Base-by-base conservation (phyloP, 768 basidiomycete species). In the Suillus variegatus region DNA sequence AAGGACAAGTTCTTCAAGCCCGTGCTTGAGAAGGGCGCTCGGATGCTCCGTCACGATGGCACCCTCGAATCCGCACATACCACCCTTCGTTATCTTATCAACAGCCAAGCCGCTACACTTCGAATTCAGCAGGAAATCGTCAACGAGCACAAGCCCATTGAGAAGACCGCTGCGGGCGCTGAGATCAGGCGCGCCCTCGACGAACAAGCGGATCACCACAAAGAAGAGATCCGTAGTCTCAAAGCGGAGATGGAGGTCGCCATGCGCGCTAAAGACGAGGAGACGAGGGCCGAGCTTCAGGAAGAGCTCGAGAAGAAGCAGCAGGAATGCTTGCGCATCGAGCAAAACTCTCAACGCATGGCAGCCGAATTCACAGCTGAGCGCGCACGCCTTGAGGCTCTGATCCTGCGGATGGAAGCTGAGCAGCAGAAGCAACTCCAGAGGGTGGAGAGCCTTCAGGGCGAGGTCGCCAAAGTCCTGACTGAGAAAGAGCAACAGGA, bases 91-190 rank as follows among this genome's bases (percentile, higher is more conserved):
- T 75, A 77, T 40, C 71, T 88, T 65, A 67, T 84, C 18, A 72
- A 75, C 35, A 79, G 75, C 8, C 72, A 74, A 35, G 81, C 86
- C 0, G 68, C 79, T 3, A 76, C 82, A 2, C 76, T 88, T 4
- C 79, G 78, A 28, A 86, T 89, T 60, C 88, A 88, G 67, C 74
- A 77, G 35, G 87, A 89, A 70, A 75, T 88, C 16, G 84, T 88
- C 6, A 82, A 82, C 64, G 76, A 83, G 67, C 77, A 76, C 40
- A 81, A 81, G 60, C 77, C 81, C 49, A 80, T 88, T 18, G 76
- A 81, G 2, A 77, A 87, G 60, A 88, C 88, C 2, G 74, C 77
- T 4, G 88, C 87, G 1, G 86, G 86, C 1, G 77, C 74, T 18
- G 87, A 86, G 69, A 78, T 89, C 25, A 79, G 78, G 61, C 78